phyloP scores from a whole-genome alignment of 1,139 yeast species.

The Saccharomyces hybrid region DNA sequence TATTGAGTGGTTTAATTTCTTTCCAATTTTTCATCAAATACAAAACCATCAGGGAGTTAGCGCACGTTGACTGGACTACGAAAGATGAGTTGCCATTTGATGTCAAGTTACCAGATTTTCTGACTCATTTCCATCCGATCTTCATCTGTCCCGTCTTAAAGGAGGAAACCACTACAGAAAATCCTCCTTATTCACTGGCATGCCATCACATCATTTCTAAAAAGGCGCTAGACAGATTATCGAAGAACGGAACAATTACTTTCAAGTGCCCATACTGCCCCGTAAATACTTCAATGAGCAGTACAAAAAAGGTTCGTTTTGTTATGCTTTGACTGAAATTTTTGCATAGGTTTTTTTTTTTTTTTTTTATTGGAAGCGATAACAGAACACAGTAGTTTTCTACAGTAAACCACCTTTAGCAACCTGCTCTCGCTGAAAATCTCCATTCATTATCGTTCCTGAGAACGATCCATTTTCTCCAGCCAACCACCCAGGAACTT shows the following conservation, averaged over 20 bases:
- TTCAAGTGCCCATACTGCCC: conserved; percentile 72
- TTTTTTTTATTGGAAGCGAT: no score
- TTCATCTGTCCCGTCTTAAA: conserved; percentile 88
- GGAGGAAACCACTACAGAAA: conserved; percentile 59
- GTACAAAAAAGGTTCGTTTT: conserved; percentile 26
- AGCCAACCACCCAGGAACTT: conserved; percentile 68
- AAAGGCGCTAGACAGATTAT: conserved; percentile 39
- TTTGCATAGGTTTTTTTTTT: no score
- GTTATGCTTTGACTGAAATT: conserved; percentile 18
- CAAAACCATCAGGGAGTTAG: conserved; percentile 37
- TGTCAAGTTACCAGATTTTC: conserved; percentile 43
- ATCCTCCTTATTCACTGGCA: conserved; percentile 56
- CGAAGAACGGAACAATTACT: conserved; percentile 34
- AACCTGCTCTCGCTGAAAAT: conserved; percentile 21
- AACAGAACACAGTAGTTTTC: not conserved
- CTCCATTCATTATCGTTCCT: conserved; percentile 44
- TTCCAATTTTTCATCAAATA: conserved; percentile 68
- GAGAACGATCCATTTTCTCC: conserved; percentile 58
- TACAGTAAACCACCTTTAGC: conserved; percentile 2
- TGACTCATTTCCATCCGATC: conserved; percentile 64
- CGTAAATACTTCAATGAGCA: conserved; percentile 29
- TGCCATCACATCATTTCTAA: conserved; percentile 57
- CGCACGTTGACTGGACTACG: conserved; percentile 48
- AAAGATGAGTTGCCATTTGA: conserved; percentile 54
- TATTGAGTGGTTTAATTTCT: conserved; percentile 64